These are phyloP conservation scores for Termitomyces sp. DNA, from an alignment of 768 basidiomycete genomes.

Conservation along the genomic window DNA sequence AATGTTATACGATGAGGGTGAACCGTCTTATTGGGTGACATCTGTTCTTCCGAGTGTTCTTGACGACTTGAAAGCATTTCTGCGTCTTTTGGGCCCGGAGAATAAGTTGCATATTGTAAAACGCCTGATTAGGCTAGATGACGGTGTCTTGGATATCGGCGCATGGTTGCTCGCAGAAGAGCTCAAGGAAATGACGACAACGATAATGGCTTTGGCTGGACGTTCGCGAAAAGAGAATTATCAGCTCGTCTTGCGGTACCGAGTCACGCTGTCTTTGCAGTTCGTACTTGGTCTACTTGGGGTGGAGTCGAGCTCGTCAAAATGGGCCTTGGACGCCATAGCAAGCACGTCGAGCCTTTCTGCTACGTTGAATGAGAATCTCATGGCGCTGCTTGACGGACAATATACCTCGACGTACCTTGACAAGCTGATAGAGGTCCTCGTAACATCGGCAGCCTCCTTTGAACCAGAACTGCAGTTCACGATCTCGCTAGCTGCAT, in stretches of 20 bases:
- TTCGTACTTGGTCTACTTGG: constrained; percentile 45
- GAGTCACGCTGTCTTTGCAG: constrained; percentile 46
- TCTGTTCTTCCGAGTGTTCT: constrained; percentile 57
- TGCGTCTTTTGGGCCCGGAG: constrained; percentile 53
- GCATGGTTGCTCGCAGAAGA: constrained; percentile 73
- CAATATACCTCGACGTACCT: constrained; percentile 45
- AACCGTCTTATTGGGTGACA: constrained; percentile 45
- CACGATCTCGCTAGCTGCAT: constrained; percentile 28
- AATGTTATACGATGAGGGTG: constrained; percentile 25
- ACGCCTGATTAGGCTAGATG: constrained; percentile 56
- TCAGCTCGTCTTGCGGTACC: constrained; percentile 40
- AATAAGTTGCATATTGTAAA: constrained; percentile 50
- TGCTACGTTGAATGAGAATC: constrained; percentile 33
- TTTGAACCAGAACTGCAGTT: constrained; percentile 30
- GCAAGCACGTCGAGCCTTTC: constrained; percentile 41
- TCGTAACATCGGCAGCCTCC: constrained; percentile 22
- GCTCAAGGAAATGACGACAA: constrained; percentile 44
- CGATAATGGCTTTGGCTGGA: constrained; percentile 34
- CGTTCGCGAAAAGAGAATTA: constrained; percentile 28
- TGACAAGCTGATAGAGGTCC: constrained; percentile 32
- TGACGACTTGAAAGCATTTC: constrained; percentile 51
- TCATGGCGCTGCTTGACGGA: constrained; percentile 46
- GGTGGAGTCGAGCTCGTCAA: constrained; percentile 32
- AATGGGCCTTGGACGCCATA: constrained; percentile 44
- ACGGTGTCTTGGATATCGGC: constrained; percentile 51